Base-by-base conservation (phyloP, 73 alveolate genomes). In the Paramecium tetraurelia region DNA sequence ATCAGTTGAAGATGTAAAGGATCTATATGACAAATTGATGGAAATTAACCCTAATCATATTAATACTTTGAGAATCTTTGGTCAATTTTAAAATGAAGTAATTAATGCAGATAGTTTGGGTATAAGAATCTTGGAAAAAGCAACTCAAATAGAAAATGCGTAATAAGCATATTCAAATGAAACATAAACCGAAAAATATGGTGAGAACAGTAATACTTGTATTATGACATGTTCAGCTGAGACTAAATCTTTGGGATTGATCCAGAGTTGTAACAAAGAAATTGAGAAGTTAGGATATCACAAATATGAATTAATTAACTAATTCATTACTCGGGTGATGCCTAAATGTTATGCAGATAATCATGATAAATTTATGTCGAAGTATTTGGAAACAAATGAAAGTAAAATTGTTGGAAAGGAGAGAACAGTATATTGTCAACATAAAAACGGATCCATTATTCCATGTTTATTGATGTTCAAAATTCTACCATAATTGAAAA, bases 311-410 rank as follows among this genome's bases (percentile, higher is more conserved):
- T 31, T 86, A 1, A 36, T 59, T 1, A 86, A 53, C 36, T 59
- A 86, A 86, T 41, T 59, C 36, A 86, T 86, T 7, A 63, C 93
- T 40, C 70, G 93, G 8, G 8, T 86, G 4, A 86, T 86, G 93
- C 93, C 93, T 22, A 86, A 86, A 86, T 50, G 53, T 40, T 86
- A 86, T 86, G 93, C 88, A 0, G 72, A 86, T 38, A 38, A 33
- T 21, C 93, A 86, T 86, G 93, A 86, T 63, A 86, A 86, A 63
- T 86, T 86, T 18, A 86, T 86, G 93, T 41, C 43, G 3, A 53
- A 63, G 16, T 86, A 59, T 38, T 69, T 86, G 7, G 93, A 86
- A 86, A 68, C 93, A 63, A 63, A 53, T 36, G 86, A 86, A 86
- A 57, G 88, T 38, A 40, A 86, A 63, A 58, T 59, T 16, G 85